Conservation (phyloP, 1,284 basidiomycete species). For the Boletus calvinii region DNA sequence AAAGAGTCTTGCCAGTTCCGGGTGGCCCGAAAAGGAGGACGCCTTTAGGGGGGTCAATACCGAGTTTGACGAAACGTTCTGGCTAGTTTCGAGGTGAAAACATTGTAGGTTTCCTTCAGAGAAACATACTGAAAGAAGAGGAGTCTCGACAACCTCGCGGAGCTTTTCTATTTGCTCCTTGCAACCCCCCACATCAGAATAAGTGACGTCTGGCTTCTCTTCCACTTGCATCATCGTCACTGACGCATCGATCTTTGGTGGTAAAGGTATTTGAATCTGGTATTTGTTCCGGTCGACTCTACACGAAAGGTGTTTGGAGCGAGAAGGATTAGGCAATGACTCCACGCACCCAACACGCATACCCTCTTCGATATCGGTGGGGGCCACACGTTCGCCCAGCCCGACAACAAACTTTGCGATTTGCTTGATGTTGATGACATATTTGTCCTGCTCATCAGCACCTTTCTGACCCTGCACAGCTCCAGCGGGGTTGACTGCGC, state of each 20-base stretch:
- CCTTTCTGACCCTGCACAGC: conserved; percentile 84
- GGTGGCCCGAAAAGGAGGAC: conserved; percentile 96
- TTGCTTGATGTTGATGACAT: conserved; percentile 99
- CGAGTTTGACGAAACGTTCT: conserved; percentile 96
- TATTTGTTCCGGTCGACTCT: conserved; percentile 95
- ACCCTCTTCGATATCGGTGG: conserved; percentile 98
- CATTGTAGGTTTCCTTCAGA: neutral
- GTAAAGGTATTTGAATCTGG: conserved; percentile 99
- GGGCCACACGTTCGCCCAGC: conserved; percentile 92
- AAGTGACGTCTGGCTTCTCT: conserved; percentile 98
- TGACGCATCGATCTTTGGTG: conserved; percentile 98
- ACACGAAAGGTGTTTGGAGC: neutral
- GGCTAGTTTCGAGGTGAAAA: conserved; percentile 57
- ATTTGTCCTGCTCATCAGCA: conserved; percentile 97
- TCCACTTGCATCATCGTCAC: conserved; percentile 99
- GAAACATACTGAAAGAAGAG: conserved; percentile 81
- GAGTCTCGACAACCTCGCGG: conserved; percentile 97
- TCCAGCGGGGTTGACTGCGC: conserved; percentile 68
- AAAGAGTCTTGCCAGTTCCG: conserved; percentile 98
- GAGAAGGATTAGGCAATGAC: neutral
- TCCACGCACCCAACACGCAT: conserved; percentile 94
- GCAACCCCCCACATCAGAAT: conserved; percentile 97
- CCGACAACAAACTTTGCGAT: conserved; percentile 99
- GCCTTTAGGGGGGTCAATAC: conserved; percentile 99
- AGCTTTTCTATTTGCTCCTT: conserved; percentile 99